Conservation (phyloP, 176 grass and related monocot species). For the Aegilops longissima region DNA sequence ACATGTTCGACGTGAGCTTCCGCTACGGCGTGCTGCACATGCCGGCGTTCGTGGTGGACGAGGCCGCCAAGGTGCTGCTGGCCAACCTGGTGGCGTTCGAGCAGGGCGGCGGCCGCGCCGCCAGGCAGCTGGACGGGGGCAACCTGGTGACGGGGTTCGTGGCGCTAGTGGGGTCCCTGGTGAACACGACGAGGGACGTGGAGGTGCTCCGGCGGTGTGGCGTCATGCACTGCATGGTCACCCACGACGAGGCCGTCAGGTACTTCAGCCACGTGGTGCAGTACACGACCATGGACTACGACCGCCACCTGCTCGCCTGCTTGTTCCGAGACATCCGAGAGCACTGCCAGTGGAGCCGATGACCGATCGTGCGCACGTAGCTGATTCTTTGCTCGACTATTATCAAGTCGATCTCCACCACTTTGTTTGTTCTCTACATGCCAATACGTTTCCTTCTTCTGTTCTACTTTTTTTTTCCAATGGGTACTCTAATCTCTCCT, state of each 20-base stretch:
- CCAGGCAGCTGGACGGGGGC: constrained; percentile 27
- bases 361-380: background rate
- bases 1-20: constrained; percentile 50
- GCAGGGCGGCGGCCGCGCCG: constrained; percentile 38
- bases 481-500: background rate
- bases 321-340: constrained; percentile 49
- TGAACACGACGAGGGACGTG: constrained; percentile 39
- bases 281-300: constrained; percentile 58
- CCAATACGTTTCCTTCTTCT: background rate
- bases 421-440: background rate
- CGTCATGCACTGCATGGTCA: constrained; percentile 57
- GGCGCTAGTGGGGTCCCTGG: constrained; percentile 50
- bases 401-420: background rate
- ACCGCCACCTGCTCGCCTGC: constrained; percentile 37
- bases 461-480: no score
- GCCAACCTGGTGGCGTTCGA: constrained; percentile 60
- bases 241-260: constrained; percentile 49
- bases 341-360: constrained; percentile 55
- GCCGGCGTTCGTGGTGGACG: constrained; percentile 47
- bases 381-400: background rate
- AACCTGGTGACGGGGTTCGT: constrained; percentile 46
- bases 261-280: constrained; percentile 58
- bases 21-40: constrained; percentile 43
- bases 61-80: constrained; percentile 45
- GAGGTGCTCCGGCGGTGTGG: constrained; percentile 53